Conservation (phyloP, 352 stramenopile genomes). For the Phytophthora tentaculata region DNA sequence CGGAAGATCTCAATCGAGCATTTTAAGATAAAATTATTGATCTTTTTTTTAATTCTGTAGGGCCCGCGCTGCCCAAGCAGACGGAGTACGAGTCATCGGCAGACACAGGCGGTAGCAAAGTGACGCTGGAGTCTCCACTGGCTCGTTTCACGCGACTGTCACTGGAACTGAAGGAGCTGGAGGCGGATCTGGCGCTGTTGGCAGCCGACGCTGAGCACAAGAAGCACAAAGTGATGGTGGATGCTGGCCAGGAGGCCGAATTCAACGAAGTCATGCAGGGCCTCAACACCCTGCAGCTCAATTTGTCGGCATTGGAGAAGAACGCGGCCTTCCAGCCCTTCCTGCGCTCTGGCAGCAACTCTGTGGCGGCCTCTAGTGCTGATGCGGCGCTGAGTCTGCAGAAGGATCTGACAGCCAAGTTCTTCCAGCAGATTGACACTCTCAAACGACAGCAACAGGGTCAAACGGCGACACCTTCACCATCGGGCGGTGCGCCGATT, state of each 20-base stretch:
- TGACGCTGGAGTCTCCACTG: slow-evolving; percentile 66
- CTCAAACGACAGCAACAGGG: slow-evolving; percentile 55
- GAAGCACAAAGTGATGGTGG: slow-evolving; percentile 59
- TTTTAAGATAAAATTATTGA: slow-evolving; percentile 1
- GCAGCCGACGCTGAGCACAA: slow-evolving; percentile 46
- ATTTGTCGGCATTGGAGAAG: slow-evolving; percentile 64
- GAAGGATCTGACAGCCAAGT: slow-evolving; percentile 71
- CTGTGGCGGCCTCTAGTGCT: slow-evolving; percentile 17
- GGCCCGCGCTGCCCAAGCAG: slow-evolving; percentile 52
- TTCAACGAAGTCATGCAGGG: slow-evolving; percentile 69
- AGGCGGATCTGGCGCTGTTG: slow-evolving; percentile 65
- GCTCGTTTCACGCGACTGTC: slow-evolving; percentile 72
- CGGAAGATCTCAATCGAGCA: background rate
- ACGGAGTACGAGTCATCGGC: slow-evolving; percentile 59
- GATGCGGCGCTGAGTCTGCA: slow-evolving; percentile 64
- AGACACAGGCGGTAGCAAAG: slow-evolving; percentile 18
- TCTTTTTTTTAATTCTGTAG: slow-evolving; percentile 30
- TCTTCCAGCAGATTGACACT: slow-evolving; percentile 72
- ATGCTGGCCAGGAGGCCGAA: slow-evolving; percentile 73
- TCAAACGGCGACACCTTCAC: slow-evolving; percentile 11
- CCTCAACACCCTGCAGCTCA: slow-evolving; percentile 64
- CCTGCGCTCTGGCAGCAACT: slow-evolving; percentile 32
- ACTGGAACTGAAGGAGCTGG: slow-evolving; percentile 76
- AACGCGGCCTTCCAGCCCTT: slow-evolving; percentile 67
- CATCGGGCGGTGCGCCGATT: slow-evolving; percentile 43